Conservation (phyloP, 2,329 filamentous ascomycete species). For the Exophiala xenobiotica region DNA sequence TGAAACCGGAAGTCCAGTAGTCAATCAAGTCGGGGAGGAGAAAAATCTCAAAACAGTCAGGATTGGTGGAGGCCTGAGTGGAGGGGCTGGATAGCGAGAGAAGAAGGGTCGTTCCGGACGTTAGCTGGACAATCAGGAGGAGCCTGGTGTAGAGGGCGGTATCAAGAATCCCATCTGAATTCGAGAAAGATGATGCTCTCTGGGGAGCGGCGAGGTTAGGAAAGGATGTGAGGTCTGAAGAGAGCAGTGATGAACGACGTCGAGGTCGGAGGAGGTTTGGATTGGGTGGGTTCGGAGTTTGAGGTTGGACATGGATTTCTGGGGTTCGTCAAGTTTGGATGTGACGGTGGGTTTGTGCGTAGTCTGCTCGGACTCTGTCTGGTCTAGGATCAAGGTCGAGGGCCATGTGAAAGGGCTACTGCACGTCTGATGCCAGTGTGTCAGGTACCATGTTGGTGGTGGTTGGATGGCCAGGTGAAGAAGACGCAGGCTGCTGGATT, state of each 20-base stretch:
- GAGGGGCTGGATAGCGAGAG: background rate
- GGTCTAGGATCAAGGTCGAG: background rate
- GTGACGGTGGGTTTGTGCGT: slow-evolving; percentile 10
- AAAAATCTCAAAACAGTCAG: background rate
- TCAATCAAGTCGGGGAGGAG: slow-evolving; percentile 3
- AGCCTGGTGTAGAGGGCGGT: background rate
- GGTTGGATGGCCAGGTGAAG: background rate
- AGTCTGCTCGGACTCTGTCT: background rate
- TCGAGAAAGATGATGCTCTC: background rate
- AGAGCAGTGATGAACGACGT: background rate
- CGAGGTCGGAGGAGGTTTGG: background rate
- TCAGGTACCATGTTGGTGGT: slow-evolving; percentile 5
- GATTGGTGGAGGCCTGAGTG: slow-evolving; percentile 1
- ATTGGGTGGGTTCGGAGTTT: background rate
- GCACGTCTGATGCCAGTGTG: slow-evolving; percentile 1
- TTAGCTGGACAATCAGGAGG: background rate
- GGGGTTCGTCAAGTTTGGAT: slow-evolving; percentile 3
- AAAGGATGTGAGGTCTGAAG: slow-evolving; percentile 1
- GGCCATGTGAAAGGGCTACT: slow-evolving; percentile 4
- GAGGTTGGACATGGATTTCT: background rate
- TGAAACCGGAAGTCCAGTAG: slow-evolving; percentile 5
- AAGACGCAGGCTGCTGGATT: background rate
- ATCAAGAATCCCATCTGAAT: background rate
- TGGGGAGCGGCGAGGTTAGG: background rate
- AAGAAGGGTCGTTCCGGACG: background rate